A percentile compares a stretch with the other conserved stretches of the same genome.
These are phyloP conservation scores for Chlorella ohadii DNA, from an alignment of 139 green algal genomes.

Conservation along the genomic window DNA sequence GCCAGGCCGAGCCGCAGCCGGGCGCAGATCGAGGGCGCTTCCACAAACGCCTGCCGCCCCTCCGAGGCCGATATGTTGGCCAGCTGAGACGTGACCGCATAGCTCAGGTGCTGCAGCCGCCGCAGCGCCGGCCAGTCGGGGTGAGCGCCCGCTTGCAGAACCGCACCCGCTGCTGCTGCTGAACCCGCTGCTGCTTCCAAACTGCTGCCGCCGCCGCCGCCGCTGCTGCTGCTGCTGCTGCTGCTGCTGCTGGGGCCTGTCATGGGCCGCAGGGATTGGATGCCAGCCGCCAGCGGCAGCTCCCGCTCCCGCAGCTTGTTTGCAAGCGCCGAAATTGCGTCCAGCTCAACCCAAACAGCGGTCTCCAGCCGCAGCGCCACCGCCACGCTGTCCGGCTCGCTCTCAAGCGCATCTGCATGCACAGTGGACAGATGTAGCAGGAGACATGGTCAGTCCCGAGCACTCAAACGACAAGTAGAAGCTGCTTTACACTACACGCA, in stretches of 20 bases:
- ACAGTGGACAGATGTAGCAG: not conserved
- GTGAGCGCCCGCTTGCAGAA: not conserved
- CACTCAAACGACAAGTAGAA: too few species aligned
- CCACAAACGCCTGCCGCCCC: slow-evolving; percentile 49
- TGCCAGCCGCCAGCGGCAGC: slow-evolving; percentile 42
- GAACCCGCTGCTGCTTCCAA: not conserved
- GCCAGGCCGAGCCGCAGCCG: slow-evolving; percentile 42
- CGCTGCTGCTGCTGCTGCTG: not conserved
- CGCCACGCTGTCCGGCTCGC: not conserved
- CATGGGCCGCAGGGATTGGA: slow-evolving; percentile 48
- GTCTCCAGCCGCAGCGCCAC: slow-evolving; percentile 49
- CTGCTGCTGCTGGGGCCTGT: not conserved
- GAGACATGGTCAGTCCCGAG: not conserved
- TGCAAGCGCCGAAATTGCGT: slow-evolving; percentile 41
- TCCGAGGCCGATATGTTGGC: slow-evolving; percentile 21
- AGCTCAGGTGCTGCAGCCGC: slow-evolving; percentile 34
- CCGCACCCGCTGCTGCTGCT: too few species aligned
- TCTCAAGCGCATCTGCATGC: not conserved
- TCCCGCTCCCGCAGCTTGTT: slow-evolving; percentile 18
- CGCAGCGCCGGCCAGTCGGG: slow-evolving; percentile 34
- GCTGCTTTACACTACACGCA: too few species aligned
- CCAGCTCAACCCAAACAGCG: slow-evolving; percentile 53
- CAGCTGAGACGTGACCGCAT: not conserved
- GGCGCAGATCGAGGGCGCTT: slow-evolving; percentile 28
- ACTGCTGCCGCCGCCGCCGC: not conserved